These are phyloP conservation scores for Coemansia aciculifera DNA, from an alignment of 192 early-diverging fungal genomes.

Conservation along the genomic window DNA sequence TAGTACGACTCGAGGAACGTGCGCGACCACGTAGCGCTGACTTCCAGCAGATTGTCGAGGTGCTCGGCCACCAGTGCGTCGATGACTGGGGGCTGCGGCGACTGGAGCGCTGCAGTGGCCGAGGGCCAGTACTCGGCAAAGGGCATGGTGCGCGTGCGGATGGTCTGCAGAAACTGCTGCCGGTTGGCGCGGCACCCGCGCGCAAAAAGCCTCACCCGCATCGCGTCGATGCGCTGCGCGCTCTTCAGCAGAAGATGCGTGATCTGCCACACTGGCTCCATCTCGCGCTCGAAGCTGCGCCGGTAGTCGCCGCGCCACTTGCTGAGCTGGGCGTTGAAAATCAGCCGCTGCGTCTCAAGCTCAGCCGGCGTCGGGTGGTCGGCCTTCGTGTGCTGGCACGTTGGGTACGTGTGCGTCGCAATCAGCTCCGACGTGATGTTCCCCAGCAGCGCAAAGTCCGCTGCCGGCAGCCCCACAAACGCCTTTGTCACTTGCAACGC, in stretches of 20 bases:
- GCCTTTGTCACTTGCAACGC: slow-evolving; percentile 67
- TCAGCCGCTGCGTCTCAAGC: slow-evolving; percentile 66
- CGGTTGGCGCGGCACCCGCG: slow-evolving; percentile 52
- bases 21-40: slow-evolving; percentile 55
- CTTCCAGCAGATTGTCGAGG: slow-evolving; percentile 55
- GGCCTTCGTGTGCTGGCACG: slow-evolving; percentile 69
- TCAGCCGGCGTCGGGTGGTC: slow-evolving; percentile 67
- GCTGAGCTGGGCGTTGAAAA: slow-evolving; percentile 67
- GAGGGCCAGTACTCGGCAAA: slow-evolving; percentile 59
- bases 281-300: slow-evolving; percentile 60
- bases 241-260: slow-evolving; percentile 57
- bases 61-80: slow-evolving; percentile 51
- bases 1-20: slow-evolving; percentile 59
- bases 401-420: slow-evolving; percentile 69
- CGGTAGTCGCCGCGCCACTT: slow-evolving; percentile 59
- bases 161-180: slow-evolving; percentile 54
- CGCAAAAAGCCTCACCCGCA: slow-evolving; percentile 57
- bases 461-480: slow-evolving; percentile 61
- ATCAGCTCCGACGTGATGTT: slow-evolving; percentile 68
- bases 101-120: neutral
- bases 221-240: slow-evolving; percentile 56
- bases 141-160: slow-evolving; percentile 52
- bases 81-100: slow-evolving; percentile 41
- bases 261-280: slow-evolving; percentile 67
- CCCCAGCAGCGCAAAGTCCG: slow-evolving; percentile 66